Base-by-base conservation (phyloP, 2,329 filamentous ascomycete genomes). In the Elsinoe arachidis region DNA sequence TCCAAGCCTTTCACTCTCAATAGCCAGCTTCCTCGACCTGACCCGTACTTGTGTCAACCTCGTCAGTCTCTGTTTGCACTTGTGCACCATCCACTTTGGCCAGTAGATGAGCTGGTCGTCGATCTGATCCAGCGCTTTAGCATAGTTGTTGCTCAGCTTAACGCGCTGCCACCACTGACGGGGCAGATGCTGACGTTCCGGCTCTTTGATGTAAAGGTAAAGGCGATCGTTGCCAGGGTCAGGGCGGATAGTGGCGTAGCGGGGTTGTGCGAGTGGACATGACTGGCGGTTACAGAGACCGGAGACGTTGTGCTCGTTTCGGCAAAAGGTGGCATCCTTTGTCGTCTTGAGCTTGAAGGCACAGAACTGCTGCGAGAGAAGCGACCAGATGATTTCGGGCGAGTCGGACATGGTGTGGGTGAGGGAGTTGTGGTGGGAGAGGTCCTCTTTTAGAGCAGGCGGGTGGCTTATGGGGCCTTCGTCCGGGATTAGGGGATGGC, bases 121-220 rank as follows among this genome's bases (percentile, higher is more conserved):
- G 63, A 99, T 83, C 71, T 95, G 88, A 64, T 88, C 82, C 23
- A 99, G 81, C 0, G 93, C 93, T 69, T 91, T 87, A 62, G 85
- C 83, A 73, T 97, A 97, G 77, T 97, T 96, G 66, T 84, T 83
- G 26, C 89, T 90, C 34, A 99, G 78, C 69, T 90, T 88, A 70
- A 96, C 90, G 64, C 86, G 85, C 75, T 97, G 90, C 93, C 93
- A 99, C 76, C 92, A 84, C 73, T 95, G 95, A 59, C 83, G 86
- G 1, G 92, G 93, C 73, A 92, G 82, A 72, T 91, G 92, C 11
- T 87, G 80, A 61, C 93, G 88, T 77, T 96, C 90, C 64, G 91
- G 83, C 3, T 90, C 93, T 78, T 96, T 97, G 80, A 96, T 95
- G 80, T 95, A 97, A 58, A 97, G 85, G 75, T 96, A 97, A 61